Evolutionary conservation across 2,329 filamentous ascomycete genomes (phyloP).

Genomic region (Dactylellina parvicollis): DNA sequence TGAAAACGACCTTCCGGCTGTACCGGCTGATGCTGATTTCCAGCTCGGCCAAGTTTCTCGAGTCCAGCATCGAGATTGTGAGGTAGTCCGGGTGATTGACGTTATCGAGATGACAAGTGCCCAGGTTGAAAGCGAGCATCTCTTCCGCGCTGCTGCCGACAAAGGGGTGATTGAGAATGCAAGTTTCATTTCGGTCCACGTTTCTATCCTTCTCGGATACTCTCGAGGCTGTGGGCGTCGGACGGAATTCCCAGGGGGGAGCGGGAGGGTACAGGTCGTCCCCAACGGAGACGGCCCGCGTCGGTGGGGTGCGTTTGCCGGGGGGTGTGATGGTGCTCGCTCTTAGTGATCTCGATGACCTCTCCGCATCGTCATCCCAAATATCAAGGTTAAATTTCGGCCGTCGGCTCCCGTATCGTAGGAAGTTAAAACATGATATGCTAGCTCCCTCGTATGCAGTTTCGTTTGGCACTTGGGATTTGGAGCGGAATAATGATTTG

Average conservation of each 20-base stretch:
- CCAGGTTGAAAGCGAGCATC: conserved; percentile 39
- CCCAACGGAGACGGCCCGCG: neutral
- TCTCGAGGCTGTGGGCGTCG: conserved; percentile 28
- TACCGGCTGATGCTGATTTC: conserved; percentile 47
- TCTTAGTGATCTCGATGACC: conserved; percentile 20
- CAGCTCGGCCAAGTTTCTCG: conserved; percentile 36
- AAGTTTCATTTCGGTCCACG: conserved; percentile 48
- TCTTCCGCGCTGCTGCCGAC: conserved; percentile 27
- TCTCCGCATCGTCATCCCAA: conserved; percentile 14
- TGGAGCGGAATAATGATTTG: conserved; percentile 20
- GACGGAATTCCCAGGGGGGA: conserved; percentile 5
- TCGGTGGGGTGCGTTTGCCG: neutral
- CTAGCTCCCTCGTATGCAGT: conserved; percentile 21
- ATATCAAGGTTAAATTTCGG: conserved; percentile 31
- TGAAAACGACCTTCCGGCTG: conserved; percentile 34
- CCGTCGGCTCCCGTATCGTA: conserved; percentile 11
- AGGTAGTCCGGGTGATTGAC: conserved; percentile 48
- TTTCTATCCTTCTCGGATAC: conserved; percentile 46
- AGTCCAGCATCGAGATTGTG: conserved; percentile 37
- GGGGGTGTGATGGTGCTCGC: conserved; percentile 8
- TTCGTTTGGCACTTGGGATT: neutral
- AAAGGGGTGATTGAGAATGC: conserved; percentile 38
- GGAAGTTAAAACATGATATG: conserved; percentile 8
- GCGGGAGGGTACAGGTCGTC: conserved; percentile 4
- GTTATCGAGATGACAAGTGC: conserved; percentile 21